These are phyloP conservation scores for Spizellomyces punctatus DNA, from an alignment of 192 early-diverging fungal genomes.

Conservation along the genomic window DNA sequence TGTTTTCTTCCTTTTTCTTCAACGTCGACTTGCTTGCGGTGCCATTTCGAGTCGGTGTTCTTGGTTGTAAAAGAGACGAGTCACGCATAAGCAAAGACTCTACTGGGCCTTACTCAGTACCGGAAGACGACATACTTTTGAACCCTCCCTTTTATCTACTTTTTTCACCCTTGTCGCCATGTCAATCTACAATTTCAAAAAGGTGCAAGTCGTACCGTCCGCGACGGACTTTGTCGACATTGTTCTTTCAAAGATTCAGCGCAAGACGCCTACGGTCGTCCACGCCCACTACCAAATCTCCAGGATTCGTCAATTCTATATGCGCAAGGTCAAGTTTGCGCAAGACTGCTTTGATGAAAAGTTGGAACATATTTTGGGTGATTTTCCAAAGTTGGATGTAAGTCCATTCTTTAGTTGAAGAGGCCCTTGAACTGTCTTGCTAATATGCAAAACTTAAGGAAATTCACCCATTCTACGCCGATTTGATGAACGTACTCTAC, in stretches of 20 bases:
- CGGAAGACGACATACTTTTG: too few species aligned
- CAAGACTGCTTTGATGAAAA: slow-evolving; percentile 96
- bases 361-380: slow-evolving; percentile 86
- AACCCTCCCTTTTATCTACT: too few species aligned
- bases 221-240: slow-evolving; percentile 96
- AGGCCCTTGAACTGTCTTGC: slow-evolving; percentile 84
- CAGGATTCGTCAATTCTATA: slow-evolving; percentile 97
- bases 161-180: slow-evolving; percentile 8
- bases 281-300: slow-evolving; percentile 98
- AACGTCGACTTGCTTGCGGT: too few species aligned
- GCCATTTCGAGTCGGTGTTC: too few species aligned
- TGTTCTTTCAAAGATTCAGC: slow-evolving; percentile 95
- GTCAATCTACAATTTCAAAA: slow-evolving; percentile 97
- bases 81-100: too few species aligned
- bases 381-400: slow-evolving; percentile 96
- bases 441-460: slow-evolving; percentile 99
- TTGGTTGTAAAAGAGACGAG: too few species aligned
- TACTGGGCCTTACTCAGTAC: too few species aligned
- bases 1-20: too few species aligned
- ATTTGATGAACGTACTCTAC: slow-evolving; percentile 99
- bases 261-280: slow-evolving; percentile 95
- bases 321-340: slow-evolving; percentile 99
- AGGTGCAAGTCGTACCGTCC: slow-evolving; percentile 92
- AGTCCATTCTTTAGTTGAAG: slow-evolving; percentile 83
- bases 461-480: slow-evolving; percentile 99